Base-by-base conservation (phyloP, 169 alveolate species). In the Babesia sp. region DNA sequence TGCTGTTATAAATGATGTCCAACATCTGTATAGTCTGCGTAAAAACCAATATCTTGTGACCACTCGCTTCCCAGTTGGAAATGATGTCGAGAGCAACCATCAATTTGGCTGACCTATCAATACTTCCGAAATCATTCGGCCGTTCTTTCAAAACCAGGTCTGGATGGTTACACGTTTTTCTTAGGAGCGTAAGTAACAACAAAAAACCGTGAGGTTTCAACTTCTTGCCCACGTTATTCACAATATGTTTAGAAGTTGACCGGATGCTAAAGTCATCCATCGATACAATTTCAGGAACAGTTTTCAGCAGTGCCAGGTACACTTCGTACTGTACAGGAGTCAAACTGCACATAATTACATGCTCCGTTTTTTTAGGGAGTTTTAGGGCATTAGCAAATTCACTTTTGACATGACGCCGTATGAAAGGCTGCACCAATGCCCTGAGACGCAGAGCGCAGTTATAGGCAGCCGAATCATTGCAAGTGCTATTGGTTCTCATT, bases 131-230 rank as follows among this genome's bases (percentile, higher is more conserved):
- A 28, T 94, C 98, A 42, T 56, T n/a, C 14, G 83, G 72, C 7
- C 22, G 42, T 12, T 71, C 72, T 24, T 64, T 31, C 54, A 67
- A 59, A 58, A 79, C 92, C 50, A 96, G 92, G 79, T 94, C 97
- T 3, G 99, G 99, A 86, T 95, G 99, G 76, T 97, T 97, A 80
- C 99, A 97, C 18, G 96, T 97, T 88, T 97, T 97, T 81, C 99
- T 91, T 53, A 97, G 94, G 85, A 96, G 97, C 96, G 96, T 96
- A 28, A 97, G 96, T 64, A 96, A 90, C 71, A 95, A 94, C 95
- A 97, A 90, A 67, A 97, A 74, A 63, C 96, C 33, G 41, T 63
- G 42, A 1, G 97, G 54, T 41, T 63, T 42, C 50, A 82, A 39
- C 67, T 77, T 68, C 75, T 83, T 26, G 57, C 60, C n/a, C 24